These are phyloP conservation scores for Suaeda aralocaspica DNA, from an alignment of 148 eudicot species.

Conservation along the genomic window DNA sequence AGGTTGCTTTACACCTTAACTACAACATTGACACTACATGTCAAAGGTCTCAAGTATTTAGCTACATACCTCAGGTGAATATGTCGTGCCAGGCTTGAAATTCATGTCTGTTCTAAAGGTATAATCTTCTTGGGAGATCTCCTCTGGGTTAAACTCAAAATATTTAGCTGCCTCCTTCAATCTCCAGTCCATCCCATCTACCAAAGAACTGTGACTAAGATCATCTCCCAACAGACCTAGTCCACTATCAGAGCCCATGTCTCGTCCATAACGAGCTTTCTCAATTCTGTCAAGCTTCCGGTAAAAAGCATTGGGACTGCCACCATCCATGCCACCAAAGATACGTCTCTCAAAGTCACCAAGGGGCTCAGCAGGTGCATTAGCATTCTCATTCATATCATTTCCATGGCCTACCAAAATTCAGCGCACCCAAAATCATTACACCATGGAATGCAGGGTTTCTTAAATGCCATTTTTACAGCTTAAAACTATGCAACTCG, in stretches of 20 bases:
- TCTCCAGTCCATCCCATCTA: conserved; percentile 66
- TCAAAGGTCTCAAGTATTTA: conserved; percentile 6
- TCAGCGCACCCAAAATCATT: conserved; percentile 17
- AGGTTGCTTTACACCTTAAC: not conserved
- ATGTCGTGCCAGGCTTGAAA: conserved; percentile 43
- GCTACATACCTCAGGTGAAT: conserved; percentile 57
- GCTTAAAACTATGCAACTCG: not conserved
- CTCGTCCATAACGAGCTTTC: conserved; percentile 33
- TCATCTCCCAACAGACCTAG: conserved; percentile 34
- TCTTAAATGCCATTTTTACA: not conserved
- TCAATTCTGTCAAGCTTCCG: conserved; percentile 40
- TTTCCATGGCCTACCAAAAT: conserved; percentile 28
- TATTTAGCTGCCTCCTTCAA: conserved; percentile 65
- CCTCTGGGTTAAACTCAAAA: conserved; percentile 53
- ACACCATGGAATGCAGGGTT: not conserved
- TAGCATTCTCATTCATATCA: conserved; percentile 25
- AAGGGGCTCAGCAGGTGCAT: conserved; percentile 34
- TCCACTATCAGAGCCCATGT: conserved; percentile 25
- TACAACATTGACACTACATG: not conserved
- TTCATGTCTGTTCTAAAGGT: conserved; percentile 65
- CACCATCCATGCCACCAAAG: conserved; percentile 34
- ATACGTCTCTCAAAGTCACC: conserved; percentile 54
- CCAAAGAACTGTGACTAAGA: conserved; percentile 43
- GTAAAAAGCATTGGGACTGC: conserved; percentile 37
- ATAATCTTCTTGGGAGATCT: conserved; percentile 44